Evolutionary conservation across 495 filamentous ascomycete species (phyloP), one percentile per base, ranked within the genome.

Genomic region (Podospora pseudoanserina): DNA sequence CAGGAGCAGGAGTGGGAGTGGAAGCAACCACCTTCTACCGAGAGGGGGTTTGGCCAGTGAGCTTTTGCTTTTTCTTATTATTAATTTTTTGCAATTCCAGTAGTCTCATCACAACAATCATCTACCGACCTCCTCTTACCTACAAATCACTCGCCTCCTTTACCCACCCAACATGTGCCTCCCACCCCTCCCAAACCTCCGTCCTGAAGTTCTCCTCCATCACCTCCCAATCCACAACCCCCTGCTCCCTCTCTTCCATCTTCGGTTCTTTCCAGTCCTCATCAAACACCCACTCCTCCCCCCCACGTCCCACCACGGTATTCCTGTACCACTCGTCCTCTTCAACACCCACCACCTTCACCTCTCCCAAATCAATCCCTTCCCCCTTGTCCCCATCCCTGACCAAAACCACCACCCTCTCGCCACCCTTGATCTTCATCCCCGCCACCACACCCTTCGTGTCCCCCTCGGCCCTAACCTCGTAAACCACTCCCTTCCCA

Each of bases 371-470:
- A 18, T 30, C 60, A 11, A 62, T 11, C 19, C 60, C 7, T 26
- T 58, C n/a, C n/a, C 7, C 23, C 5, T 58, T 4, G 3, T 26
- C 19, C 23, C 23, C 55, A 19, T 20, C 23, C 23, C 55, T 20
- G 3, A 58, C 15, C n/a, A 58, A 58, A 58, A 58, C 7, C 55
- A 20, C 23, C 23, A 9, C n/a, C 55, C 23, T 19, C n/a, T 26
- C 55, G 1, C 18, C 23, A 3, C 55, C 55, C 55, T 20, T 26
- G 6, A 58, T 18, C 60, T 62, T 32, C 7, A 30, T 9, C 60
- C 34, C 30, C 32, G n/a, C n/a, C 11, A 63, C 32, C 56, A 59
- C 76, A 1, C 87, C 86, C 27, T 57, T 74, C 7, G 85, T 87
- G 1, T 79, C 81, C 49, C 72, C 32, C 3, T 28, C 28, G 49